Evolutionary conservation across 139 green algal genomes (phyloP).

Genomic region (Coccomyxa sp.): DNA sequence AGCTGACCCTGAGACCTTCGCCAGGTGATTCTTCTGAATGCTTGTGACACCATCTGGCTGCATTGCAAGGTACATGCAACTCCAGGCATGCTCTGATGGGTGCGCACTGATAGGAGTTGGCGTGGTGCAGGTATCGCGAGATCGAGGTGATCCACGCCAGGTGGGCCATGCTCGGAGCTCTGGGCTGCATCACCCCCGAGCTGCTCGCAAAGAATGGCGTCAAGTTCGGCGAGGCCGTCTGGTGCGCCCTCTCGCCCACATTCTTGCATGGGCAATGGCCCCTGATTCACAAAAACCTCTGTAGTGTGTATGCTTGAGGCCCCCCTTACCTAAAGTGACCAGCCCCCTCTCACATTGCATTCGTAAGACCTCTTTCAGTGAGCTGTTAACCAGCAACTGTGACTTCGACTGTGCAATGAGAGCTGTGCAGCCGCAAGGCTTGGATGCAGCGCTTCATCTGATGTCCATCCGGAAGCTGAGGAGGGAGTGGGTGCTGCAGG

Average conservation of each 20-base stretch:
- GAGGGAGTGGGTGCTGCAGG: constrained; percentile 30
- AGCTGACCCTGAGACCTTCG: constrained; percentile 87
- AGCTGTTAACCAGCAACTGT: too few species aligned
- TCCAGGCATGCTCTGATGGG: background rate
- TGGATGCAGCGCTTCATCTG: too few species aligned
- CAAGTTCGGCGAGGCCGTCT: constrained; percentile 67
- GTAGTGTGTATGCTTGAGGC: too few species aligned
- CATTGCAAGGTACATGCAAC: background rate
- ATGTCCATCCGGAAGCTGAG: too few species aligned
- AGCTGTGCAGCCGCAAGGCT: too few species aligned
- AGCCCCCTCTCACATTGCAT: too few species aligned
- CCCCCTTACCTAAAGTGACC: too few species aligned
- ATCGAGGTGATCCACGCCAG: constrained; percentile 95
- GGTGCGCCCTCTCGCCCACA: constrained; percentile 45
- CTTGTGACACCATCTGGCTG: background rate
- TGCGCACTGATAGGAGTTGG: background rate
- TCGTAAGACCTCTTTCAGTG: background rate
- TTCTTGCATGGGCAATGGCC: background rate
- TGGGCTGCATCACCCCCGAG: constrained; percentile 71
- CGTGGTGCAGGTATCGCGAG: constrained; percentile 73
- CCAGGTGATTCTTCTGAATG: constrained; percentile 5
- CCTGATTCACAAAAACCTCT: too few species aligned
- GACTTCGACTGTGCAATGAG: too few species aligned
- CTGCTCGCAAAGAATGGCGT: constrained; percentile 53
- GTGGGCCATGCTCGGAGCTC: constrained; percentile 95